Evolutionary conservation across 2,329 filamentous ascomycete genomes (phyloP), one percentile per base, ranked within the genome.

Genomic region (Cercospora sp.): DNA sequence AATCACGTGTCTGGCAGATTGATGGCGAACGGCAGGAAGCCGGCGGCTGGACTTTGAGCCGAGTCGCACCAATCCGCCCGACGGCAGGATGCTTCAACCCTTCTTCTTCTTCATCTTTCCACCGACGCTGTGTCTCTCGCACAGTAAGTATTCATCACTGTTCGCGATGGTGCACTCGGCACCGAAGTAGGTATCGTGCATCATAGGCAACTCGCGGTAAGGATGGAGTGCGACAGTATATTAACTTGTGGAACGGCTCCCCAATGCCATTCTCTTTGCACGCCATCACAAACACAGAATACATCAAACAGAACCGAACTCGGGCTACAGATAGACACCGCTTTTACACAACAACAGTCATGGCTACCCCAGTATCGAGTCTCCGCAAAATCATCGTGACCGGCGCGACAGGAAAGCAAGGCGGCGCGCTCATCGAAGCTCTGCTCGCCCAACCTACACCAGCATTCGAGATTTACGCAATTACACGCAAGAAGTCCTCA

Each of bases 401-500:
- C 23, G 82, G 82, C 58, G 81, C 80, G 2, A 83, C 81, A 1
- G 81, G 81, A 63, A 82, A 83, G 66, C 82, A 84, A 75, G 82
- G 82, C 66, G 80, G 81, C 61, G 78, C 81, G 26, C 77, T 83
- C 30, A 77, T 84, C 65, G 71, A 77, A 48, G 79, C 82, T 48
- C 78, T 84, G 26, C 77, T 82, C 57, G 71, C 75, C 16, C 69
- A 72, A 53, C 76, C 77, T 0, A 73, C 72, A 18, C 69, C 73
- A 20, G 72, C 75, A 60, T 77, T 71, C 71, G 70, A 80, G 12
- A 86, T 90, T 63, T 81, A 88, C 16, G 89, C 88, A 6, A 80
- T 90, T 23, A 90, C 88, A 2, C 85, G 88, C 68, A 82, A 89
- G 72, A 72, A 82, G 0, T 75, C 77, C n/a, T 87, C 86, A 0